A percentile compares a stretch with the other conserved stretches of the same genome.
Evolutionary conservation across 495 filamentous ascomycete species (phyloP).

Genomic region (Copromyces sp.): DNA sequence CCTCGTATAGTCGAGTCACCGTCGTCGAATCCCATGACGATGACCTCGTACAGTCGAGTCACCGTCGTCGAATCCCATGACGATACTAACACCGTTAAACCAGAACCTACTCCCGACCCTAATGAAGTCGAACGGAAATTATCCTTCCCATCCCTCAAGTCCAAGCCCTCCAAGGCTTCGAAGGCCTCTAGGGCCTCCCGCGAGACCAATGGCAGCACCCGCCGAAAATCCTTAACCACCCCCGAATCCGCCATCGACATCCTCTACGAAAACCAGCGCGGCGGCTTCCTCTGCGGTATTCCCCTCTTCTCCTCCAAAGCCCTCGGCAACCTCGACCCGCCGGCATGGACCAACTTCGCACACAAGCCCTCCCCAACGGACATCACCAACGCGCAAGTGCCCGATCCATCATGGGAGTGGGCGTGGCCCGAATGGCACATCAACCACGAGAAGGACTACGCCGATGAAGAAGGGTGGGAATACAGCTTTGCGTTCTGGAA

Average conservation of each 20-base stretch:
- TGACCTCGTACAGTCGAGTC: neutral
- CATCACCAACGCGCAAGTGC: conserved; percentile 82
- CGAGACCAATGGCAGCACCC: neutral
- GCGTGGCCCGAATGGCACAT: conserved; percentile 90
- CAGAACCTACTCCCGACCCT: neutral
- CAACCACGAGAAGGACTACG: conserved; percentile 65
- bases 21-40: neutral
- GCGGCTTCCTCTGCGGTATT: conserved; percentile 76
- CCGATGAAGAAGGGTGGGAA: conserved; percentile 88
- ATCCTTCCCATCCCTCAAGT: neutral
- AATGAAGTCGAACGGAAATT: neutral
- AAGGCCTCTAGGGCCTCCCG: neutral
- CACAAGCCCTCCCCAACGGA: conserved; percentile 68
- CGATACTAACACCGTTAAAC: neutral
- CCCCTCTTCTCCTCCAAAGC: conserved; percentile 79
- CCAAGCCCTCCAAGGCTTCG: neutral
- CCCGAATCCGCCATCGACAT: conserved; percentile 65
- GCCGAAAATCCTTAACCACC: conserved; percentile 8
- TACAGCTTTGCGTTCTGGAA: conserved; percentile 80
- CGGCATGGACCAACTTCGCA: conserved; percentile 71
- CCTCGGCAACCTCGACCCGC: conserved; percentile 76
- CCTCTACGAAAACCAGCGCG: conserved; percentile 88
- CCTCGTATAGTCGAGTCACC: neutral
- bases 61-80: neutral
- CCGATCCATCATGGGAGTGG: conserved; percentile 96